A percentile compares a stretch with the other conserved stretches of the same genome.
Evolutionary conservation across 1,284 basidiomycete genomes (phyloP).

Genomic region (Ganoderma meredithae): DNA sequence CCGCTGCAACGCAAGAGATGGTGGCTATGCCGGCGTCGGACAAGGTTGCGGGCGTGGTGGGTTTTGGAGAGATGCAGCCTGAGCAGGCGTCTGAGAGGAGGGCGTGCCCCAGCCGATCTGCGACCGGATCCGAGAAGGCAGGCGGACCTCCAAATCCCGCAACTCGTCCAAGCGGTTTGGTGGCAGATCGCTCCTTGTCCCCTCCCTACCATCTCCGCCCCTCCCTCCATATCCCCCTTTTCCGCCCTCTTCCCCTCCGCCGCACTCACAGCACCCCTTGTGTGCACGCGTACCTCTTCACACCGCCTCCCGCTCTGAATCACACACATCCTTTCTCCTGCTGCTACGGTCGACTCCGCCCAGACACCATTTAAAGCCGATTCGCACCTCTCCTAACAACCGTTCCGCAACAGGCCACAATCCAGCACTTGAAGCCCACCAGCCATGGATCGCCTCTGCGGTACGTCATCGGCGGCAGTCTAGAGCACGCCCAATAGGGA

Average conservation of each 20-base stretch:
- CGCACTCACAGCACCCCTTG: neutral
- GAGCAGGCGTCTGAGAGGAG: constrained; percentile 23
- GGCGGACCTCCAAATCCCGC: constrained; percentile 13
- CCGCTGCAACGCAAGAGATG: constrained; percentile 12
- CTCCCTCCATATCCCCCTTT: constrained; percentile 12
- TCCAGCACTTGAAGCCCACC: constrained; percentile 1
- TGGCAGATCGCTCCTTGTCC: constrained; percentile 33
- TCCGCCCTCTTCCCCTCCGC: constrained; percentile 9
- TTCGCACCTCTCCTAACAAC: constrained; percentile 22
- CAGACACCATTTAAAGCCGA: constrained; percentile 8
- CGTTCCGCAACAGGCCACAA: constrained; percentile 3
- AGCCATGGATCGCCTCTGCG: constrained; percentile 67
- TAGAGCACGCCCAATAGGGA: neutral
- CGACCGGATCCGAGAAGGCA: constrained; percentile 31
- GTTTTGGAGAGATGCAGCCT: neutral
- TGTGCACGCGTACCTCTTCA: constrained; percentile 7
- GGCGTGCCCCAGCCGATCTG: constrained; percentile 26
- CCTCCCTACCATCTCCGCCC: constrained; percentile 25
- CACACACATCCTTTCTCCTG: constrained; percentile 12
- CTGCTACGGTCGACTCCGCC: constrained; percentile 14
- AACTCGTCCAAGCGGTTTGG: constrained; percentile 24
- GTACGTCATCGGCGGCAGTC: constrained; percentile 47
- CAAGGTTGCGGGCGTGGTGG: constrained; percentile 2
- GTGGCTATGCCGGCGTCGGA: constrained; percentile 19
- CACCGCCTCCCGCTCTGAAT: constrained; percentile 8